Conservation (phyloP, 805 yeast genomes). For the Debaryomyces maramus region DNA sequence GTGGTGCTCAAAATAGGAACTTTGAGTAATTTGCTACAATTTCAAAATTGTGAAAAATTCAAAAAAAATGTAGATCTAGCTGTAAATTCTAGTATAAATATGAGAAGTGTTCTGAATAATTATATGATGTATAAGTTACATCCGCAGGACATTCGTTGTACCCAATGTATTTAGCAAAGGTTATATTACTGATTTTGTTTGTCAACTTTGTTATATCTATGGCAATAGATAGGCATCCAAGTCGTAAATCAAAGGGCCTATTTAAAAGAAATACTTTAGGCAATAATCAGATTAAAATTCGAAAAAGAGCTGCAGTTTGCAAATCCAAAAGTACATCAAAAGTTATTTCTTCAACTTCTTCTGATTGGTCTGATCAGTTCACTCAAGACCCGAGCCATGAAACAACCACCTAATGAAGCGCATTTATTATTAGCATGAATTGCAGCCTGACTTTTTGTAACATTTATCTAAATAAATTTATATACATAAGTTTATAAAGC, state of each 20-base stretch:
- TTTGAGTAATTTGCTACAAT: no score
- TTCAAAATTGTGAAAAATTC: no score
- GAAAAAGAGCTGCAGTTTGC: constrained; percentile 4
- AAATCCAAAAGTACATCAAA: background rate
- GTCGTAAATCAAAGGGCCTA: background rate
- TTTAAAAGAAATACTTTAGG: background rate
- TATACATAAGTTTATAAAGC: background rate
- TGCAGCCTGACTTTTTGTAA: no score
- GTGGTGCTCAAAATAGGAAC: no score
- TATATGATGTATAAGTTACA: no score
- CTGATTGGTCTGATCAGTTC: background rate
- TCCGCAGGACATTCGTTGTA: no score
- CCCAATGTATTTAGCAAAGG: no score
- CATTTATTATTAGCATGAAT: no score
- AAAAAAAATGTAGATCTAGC: no score
- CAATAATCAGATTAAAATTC: background rate
- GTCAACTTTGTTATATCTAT: background rate
- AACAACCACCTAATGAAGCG: background rate
- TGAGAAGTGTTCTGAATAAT: no score
- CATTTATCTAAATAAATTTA: no score
- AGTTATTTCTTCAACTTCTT: background rate
- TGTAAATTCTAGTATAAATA: no score
- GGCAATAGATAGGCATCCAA: background rate
- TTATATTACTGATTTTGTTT: background rate
- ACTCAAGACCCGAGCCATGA: background rate